Evolutionary conservation across 139 green algal species (phyloP).

Genomic region (Tetradesmus lagerheimii): DNA sequence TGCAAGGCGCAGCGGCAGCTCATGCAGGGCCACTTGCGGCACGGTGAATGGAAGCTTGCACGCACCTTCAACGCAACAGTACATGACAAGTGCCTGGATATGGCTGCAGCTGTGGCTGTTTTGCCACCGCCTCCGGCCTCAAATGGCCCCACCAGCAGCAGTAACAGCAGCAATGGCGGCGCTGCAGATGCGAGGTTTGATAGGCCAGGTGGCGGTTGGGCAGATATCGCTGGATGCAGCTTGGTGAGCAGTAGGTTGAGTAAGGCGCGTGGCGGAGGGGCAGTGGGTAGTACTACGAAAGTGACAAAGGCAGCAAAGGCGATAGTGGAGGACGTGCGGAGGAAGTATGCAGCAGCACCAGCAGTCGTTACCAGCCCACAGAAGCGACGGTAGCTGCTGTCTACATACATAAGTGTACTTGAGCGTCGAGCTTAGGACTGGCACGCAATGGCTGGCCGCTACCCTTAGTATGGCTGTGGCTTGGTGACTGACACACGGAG

Average conservation of each 20-base stretch:
- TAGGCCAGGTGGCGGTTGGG: neutral
- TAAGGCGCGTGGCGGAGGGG: neutral
- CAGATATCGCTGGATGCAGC: neutral
- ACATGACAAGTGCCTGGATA: conserved; percentile 7
- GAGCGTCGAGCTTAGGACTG: no score
- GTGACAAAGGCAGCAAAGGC: conserved; percentile 31
- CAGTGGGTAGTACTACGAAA: neutral
- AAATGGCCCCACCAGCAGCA: neutral
- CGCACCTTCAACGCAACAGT: neutral
- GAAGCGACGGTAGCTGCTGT: neutral
- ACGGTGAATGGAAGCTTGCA: neutral
- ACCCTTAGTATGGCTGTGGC: no score
- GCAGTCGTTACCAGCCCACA: neutral
- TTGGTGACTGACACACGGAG: no score
- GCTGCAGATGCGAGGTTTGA: neutral
- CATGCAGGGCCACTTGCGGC: conserved; percentile 1
- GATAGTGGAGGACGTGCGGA: conserved; percentile 26
- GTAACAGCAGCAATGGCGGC: neutral
- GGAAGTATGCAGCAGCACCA: neutral
- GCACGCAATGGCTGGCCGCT: no score
- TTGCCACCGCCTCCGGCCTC: neutral
- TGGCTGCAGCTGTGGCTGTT: conserved; percentile 27
- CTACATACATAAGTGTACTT: no score
- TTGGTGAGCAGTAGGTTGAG: neutral
- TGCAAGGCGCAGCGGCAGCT: conserved; percentile 45